Conservation (phyloP, 805 yeast genomes). For the Monosporozyma siamensis region DNA sequence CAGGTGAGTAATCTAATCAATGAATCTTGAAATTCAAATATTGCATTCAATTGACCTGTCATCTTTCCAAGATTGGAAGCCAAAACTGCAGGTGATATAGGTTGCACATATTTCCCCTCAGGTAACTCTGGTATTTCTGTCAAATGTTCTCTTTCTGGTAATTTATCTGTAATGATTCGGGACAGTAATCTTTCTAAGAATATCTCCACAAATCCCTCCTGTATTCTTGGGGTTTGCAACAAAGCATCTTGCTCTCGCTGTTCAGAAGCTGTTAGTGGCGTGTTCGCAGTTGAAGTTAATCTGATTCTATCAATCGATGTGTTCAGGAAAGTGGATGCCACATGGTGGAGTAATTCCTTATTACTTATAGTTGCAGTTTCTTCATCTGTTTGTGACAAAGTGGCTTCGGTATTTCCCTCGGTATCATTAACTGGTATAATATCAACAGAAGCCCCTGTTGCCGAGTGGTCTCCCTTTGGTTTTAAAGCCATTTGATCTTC, state of each 20-base stretch:
- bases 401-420: background rate
- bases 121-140: constrained; percentile 29
- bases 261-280: too few relatives aligned
- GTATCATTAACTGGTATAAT: background rate
- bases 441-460: too few relatives aligned
- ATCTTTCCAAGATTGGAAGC: constrained; percentile 49
- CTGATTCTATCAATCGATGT: constrained; percentile 36
- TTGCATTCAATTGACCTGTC: constrained; percentile 43
- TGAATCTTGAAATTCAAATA: constrained; percentile 56
- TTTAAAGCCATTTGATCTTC: constrained; percentile 4
- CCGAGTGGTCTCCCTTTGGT: background rate
- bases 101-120: constrained; percentile 37
- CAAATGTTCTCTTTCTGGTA: constrained; percentile 37
- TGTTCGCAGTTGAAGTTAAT: too few relatives aligned
- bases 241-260: too few relatives aligned
- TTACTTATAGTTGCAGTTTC: constrained; percentile 9
- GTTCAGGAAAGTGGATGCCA: constrained; percentile 37
- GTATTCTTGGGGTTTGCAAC: too few relatives aligned
- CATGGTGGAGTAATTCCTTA: constrained; percentile 28
- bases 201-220: constrained; percentile 49
- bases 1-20: constrained; percentile 56
- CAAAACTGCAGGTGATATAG: constrained; percentile 48
- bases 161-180: constrained; percentile 40
- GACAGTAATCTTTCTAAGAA: constrained; percentile 45
- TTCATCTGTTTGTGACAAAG: background rate